Evolutionary conservation across 2,329 filamentous ascomycete species (phyloP).

Genomic region (Lecanicillium sp.): DNA sequence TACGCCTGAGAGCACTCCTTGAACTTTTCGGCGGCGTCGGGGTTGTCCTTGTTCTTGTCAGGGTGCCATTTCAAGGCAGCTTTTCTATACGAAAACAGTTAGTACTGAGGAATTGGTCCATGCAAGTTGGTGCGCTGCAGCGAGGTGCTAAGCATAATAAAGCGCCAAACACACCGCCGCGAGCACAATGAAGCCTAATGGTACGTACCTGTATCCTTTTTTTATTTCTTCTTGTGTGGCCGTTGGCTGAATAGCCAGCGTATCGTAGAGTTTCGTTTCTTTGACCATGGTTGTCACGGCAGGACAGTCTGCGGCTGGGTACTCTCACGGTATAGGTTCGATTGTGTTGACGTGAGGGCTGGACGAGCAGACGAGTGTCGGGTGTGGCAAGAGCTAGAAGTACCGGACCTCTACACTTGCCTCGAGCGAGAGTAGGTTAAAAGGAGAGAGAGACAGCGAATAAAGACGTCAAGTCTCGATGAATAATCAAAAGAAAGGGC

Average conservation of each 20-base stretch:
- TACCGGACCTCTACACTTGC: not conserved
- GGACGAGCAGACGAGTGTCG: not conserved
- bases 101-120: too few relatives aligned
- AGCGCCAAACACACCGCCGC: not conserved
- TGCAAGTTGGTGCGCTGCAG: too few relatives aligned
- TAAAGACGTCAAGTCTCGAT: not conserved
- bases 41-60: slow-evolving; percentile 95
- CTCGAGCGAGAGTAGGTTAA: not conserved
- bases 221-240: slow-evolving; percentile 93
- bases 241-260: slow-evolving; percentile 67
- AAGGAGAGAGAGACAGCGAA: not conserved
- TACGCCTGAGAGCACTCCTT: slow-evolving; percentile 98
- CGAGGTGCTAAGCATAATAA: too few relatives aligned
- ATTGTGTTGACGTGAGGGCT: too few relatives aligned
- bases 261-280: slow-evolving; percentile 93
- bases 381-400: not conserved
- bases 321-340: not conserved
- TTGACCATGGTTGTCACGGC: slow-evolving; percentile 64
- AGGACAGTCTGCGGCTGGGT: not conserved
- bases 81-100: slow-evolving; percentile 49
- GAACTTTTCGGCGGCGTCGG: slow-evolving; percentile 83
- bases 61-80: slow-evolving; percentile 87
- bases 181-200: slow-evolving; percentile 3
- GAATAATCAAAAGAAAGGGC: not conserved
- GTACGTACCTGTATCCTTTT: slow-evolving; percentile 77